Percentiles rank a stretch among this genome's conserved stretches.
phyloP scores from a whole-genome alignment of 768 basidiomycete species.

The Candolleomyces efflorescens region DNA sequence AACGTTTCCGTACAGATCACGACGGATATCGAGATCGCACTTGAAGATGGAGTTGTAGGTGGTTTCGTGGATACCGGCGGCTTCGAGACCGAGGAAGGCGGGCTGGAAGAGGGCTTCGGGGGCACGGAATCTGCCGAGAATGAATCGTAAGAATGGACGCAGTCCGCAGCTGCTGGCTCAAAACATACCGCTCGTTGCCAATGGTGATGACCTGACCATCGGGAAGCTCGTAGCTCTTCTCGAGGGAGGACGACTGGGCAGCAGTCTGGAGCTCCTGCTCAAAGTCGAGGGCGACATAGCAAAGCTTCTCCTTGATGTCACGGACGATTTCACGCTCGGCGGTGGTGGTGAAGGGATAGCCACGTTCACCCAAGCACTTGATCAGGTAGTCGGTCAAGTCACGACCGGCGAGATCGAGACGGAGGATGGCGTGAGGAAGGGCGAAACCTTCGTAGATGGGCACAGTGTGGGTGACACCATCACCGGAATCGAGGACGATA shows the following conservation, averaged over 20 bases:
- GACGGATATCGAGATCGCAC: constrained; percentile 84
- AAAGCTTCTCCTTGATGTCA: constrained; percentile 97
- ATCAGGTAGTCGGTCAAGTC: constrained; percentile 83
- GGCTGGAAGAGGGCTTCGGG: constrained; percentile 96
- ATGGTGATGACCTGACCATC: constrained; percentile 97
- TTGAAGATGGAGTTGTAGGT: constrained; percentile 83
- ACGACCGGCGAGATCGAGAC: constrained; percentile 90
- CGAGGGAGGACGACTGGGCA: constrained; percentile 81
- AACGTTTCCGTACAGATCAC: constrained; percentile 76
- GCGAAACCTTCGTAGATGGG: constrained; percentile 96
- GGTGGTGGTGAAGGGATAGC: constrained; percentile 91
- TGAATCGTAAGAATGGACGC: constrained; percentile 46
- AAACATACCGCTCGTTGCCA: constrained; percentile 85
- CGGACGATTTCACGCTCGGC: constrained; percentile 93
- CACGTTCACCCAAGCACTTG: constrained; percentile 87
- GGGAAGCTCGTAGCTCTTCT: constrained; percentile 89
- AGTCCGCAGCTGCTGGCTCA: constrained; percentile 39
- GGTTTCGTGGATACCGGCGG: constrained; percentile 90
- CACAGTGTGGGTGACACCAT: constrained; percentile 94
- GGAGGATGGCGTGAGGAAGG: constrained; percentile 88
- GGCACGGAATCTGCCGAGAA: constrained; percentile 69
- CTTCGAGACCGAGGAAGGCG: constrained; percentile 83
- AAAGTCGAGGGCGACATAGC: constrained; percentile 93
- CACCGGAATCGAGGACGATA: constrained; percentile 94
- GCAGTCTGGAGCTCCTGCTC: constrained; percentile 92